Conservation (phyloP, 2,329 filamentous ascomycete species). For the Arachnomyces sp. region DNA sequence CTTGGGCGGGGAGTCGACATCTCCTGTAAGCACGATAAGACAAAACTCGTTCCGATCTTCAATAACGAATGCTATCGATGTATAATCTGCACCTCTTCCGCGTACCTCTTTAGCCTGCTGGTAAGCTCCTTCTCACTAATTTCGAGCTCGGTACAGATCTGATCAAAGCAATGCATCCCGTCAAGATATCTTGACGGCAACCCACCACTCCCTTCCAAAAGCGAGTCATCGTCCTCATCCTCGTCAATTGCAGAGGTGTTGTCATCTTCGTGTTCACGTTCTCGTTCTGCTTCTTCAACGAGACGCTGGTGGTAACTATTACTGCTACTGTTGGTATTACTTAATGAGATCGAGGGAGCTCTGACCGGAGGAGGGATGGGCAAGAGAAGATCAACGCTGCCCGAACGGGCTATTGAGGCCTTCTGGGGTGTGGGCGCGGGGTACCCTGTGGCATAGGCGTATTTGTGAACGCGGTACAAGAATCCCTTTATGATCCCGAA, state of each 20-base stretch:
- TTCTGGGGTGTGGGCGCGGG: slow-evolving; percentile 13
- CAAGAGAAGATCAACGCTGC: too few relatives aligned
- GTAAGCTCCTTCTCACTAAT: slow-evolving; percentile 42
- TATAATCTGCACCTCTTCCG: slow-evolving; percentile 39
- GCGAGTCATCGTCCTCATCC: slow-evolving; percentile 21
- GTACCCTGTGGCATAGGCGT: slow-evolving; percentile 53
- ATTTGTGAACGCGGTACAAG: slow-evolving; percentile 87
- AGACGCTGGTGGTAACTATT: not conserved
- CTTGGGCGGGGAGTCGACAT: too few relatives aligned
- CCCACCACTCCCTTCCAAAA: slow-evolving; percentile 30
- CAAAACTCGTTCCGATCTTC: slow-evolving; percentile 3
- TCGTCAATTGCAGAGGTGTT: slow-evolving; percentile 1
- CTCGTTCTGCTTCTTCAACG: slow-evolving; percentile 6
- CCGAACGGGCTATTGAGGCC: too few relatives aligned
- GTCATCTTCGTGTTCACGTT: slow-evolving; percentile 7
- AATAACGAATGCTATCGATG: slow-evolving; percentile 29
- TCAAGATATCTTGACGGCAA: slow-evolving; percentile 33
- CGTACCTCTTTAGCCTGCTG: slow-evolving; percentile 34
- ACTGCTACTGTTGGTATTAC: not conserved
- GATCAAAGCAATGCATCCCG: slow-evolving; percentile 43
- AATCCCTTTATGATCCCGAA: slow-evolving; percentile 96
- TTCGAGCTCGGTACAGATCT: slow-evolving; percentile 44
- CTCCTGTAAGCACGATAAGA: too few relatives aligned
- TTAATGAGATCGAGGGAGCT: slow-evolving; percentile 1
- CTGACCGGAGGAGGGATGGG: not conserved